Evolutionary conservation across 306 rosid species (phyloP).

Genomic region (Castanopsis chinensis): DNA sequence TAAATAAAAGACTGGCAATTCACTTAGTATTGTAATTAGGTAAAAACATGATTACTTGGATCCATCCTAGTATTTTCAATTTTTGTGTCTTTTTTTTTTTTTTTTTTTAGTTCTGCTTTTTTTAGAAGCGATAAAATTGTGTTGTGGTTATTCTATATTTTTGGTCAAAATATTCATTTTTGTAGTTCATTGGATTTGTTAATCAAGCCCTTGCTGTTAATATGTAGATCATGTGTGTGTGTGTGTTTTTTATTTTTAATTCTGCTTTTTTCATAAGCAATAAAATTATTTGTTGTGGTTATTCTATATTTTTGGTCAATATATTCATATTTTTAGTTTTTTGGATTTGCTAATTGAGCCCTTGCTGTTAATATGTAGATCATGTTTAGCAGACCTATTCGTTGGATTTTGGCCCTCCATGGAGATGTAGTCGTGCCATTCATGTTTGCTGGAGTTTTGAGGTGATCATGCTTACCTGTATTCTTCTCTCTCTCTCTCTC

Average conservation of each 20-base stretch:
- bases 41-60: background rate
- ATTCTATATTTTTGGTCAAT: background rate
- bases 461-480: conserved; percentile 40
- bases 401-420: conserved; percentile 93
- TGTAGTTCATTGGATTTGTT: background rate
- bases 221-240: conserved; percentile 53
- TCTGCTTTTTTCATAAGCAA: too few species aligned
- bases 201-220: conserved; percentile 20
- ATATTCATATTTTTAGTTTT: background rate
- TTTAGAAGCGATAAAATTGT: background rate
- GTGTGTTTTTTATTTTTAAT: too few species aligned
- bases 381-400: conserved; percentile 90
- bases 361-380: conserved; percentile 49
- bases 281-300: background rate
- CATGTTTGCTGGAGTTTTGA: conserved; percentile 69
- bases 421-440: conserved; percentile 89
- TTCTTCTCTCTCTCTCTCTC: background rate
- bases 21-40: background rate
- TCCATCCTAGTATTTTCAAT: background rate
- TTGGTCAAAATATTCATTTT: background rate
- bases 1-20: background rate
- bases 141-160: background rate
- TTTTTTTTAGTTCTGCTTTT: too few species aligned
- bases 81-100: background rate
- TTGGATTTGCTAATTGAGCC: conserved; percentile 6